Evolutionary conservation across 345 rosid genomes (phyloP), one percentile per base, ranked within the genome.

Genomic region (Mangifera indica): DNA sequence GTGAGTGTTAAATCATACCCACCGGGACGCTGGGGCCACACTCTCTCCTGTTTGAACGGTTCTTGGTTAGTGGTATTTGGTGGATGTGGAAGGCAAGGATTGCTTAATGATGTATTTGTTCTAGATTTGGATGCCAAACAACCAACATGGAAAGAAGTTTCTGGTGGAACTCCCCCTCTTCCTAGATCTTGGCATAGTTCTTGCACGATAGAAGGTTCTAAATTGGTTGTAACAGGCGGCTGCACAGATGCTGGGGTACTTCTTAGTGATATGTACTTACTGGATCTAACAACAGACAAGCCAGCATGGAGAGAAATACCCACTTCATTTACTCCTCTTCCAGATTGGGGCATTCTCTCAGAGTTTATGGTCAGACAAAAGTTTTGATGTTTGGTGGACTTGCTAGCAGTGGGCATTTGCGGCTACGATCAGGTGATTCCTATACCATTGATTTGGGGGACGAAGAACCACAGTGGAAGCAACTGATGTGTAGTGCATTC

Each of bases 121-220:
- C 84, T 93, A 9, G 97, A 93, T 78, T 81, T 93, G 84, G 97
- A 93, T 60, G 97, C 98, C 11, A 89, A 91, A 76, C 89, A 89
- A 46, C 98, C 97, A 13, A 91, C 98, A 56, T 93, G 98, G 98
- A 93, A 71, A 37, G 96, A 93, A 78, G 88, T 93, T 26, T 87
- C 81, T 0, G 96, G 98, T 21, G 91, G 89, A 67, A 75, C 89
- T 57, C 97, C 97, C 1, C 98, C 97, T 11, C 91, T 88, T 45
- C 97, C 98, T 22, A 84, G 98, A 76, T 93, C 98, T 14, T 93
- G 98, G 98, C 97, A 93, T 69, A 91, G 97, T 82, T 91, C 98
- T 17, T 93, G 96, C 84, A 89, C 90, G 0, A 77, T 91, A 13
- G 97, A 91, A 72, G 97, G 93, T 66, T 89, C 97, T 52, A 93